phyloP scores from a whole-genome alignment of 495 filamentous ascomycete genomes.

The Platismatia glauca region DNA sequence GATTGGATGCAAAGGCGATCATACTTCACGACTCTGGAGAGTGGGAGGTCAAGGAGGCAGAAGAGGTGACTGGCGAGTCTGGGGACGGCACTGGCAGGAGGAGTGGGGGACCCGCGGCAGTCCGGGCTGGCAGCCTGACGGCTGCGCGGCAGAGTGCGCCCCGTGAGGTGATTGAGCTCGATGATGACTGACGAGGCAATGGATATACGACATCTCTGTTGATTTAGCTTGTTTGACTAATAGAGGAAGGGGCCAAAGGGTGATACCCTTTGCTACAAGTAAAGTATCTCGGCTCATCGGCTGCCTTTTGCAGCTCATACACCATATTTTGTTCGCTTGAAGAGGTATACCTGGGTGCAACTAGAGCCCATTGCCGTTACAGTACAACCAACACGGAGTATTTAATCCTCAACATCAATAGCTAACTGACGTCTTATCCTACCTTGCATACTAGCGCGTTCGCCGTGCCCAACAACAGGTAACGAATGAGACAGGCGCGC shows the following conservation, averaged over 20 bases:
- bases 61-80: slow-evolving; percentile 24
- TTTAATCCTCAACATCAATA: not conserved
- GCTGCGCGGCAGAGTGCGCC: not conserved
- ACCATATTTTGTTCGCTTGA: not conserved
- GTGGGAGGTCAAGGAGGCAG: slow-evolving; percentile 41
- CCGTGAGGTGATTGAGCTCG: slow-evolving; percentile 20
- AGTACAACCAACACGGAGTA: not conserved
- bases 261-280: not conserved
- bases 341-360: not conserved
- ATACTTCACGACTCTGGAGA: slow-evolving; percentile 47
- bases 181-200: slow-evolving; percentile 15
- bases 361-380: not conserved
- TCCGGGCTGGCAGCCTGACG: not conserved
- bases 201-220: not conserved
- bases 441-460: not conserved
- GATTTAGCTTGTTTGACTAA: not conserved
- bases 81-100: slow-evolving; percentile 19
- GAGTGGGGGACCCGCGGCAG: not conserved
- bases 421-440: not conserved
- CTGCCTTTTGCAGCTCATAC: not conserved
- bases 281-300: not conserved
- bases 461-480: not conserved
- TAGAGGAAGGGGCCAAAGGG: not conserved
- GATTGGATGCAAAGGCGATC: slow-evolving; percentile 47
- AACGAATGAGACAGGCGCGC: not conserved